Evolutionary conservation across 2,329 filamentous ascomycete genomes (phyloP).

Genomic region (Canariomyces notabilis): DNA sequence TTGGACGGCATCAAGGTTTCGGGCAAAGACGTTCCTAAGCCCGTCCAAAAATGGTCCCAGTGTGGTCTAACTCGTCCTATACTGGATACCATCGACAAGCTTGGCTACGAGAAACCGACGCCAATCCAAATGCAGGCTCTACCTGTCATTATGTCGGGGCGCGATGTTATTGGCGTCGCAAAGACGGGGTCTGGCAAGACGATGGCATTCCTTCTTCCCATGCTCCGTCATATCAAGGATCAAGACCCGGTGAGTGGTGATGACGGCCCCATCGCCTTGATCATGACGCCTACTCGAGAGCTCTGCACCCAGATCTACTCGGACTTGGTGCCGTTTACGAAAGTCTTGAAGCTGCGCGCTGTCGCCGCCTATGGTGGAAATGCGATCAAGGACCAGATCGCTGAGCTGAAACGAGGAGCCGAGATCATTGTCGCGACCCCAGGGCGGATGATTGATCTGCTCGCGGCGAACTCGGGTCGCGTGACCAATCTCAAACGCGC

Average conservation of each 20-base stretch:
- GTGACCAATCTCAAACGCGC: slow-evolving; percentile 87
- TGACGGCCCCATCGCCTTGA: slow-evolving; percentile 81
- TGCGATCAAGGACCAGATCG: slow-evolving; percentile 96
- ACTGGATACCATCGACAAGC: slow-evolving; percentile 72
- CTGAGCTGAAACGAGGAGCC: slow-evolving; percentile 88
- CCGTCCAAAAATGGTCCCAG: slow-evolving; percentile 94
- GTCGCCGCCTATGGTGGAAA: slow-evolving; percentile 94
- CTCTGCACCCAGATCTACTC: slow-evolving; percentile 89
- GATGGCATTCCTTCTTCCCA: slow-evolving; percentile 87
- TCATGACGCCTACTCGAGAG: slow-evolving; percentile 93
- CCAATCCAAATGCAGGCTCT: slow-evolving; percentile 94
- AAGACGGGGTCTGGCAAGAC: slow-evolving; percentile 99
- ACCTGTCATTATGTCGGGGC: slow-evolving; percentile 90
- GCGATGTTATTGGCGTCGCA: slow-evolving; percentile 91
- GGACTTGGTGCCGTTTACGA: slow-evolving; percentile 92
- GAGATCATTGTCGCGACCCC: slow-evolving; percentile 95
- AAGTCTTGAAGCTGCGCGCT: slow-evolving; percentile 74
- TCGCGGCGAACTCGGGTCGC: slow-evolving; percentile 88
- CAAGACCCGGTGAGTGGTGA: slow-evolving; percentile 74
- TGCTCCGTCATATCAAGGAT: slow-evolving; percentile 97
- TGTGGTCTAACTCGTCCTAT: slow-evolving; percentile 85
- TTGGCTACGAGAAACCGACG: slow-evolving; percentile 85
- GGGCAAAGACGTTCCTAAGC: slow-evolving; percentile 82
- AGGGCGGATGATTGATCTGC: slow-evolving; percentile 89
- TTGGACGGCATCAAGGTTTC: slow-evolving; percentile 93